These are phyloP conservation scores for Erysimum cheiri DNA, from an alignment of 441 rosid species.

Conservation along the genomic window DNA sequence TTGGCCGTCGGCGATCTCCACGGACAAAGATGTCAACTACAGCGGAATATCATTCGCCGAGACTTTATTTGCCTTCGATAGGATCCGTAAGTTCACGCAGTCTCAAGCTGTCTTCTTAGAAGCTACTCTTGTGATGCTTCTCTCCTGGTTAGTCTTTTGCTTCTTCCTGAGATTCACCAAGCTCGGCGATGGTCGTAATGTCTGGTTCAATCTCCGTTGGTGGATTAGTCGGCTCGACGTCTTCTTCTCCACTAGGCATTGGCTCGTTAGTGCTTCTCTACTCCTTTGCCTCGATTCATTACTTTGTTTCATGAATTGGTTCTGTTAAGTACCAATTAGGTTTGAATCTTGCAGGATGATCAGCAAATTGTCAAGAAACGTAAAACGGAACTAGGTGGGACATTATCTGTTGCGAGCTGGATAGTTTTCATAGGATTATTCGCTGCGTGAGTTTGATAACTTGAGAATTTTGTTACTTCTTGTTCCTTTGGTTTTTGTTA, in stretches of 20 bases:
- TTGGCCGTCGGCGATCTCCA: conserved; percentile 47
- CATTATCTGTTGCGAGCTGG: conserved; percentile 95
- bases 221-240: conserved; percentile 91
- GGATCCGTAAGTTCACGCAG: conserved; percentile 79
- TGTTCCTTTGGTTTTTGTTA: conserved; percentile 1
- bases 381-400: conserved; percentile 96
- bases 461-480: not conserved
- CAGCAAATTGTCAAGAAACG: conserved; percentile 77
- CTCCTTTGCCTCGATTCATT: not conserved
- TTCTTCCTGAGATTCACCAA: conserved; percentile 74
- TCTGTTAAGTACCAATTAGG: conserved; percentile 8
- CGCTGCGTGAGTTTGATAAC: conserved; percentile 72
- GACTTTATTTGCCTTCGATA: conserved; percentile 74
- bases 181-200: conserved; percentile 72
- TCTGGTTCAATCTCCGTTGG: conserved; percentile 90
- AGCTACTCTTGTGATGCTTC: conserved; percentile 74
- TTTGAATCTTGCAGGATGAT: conserved; percentile 66
- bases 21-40: conserved; percentile 60
- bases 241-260: conserved; percentile 95
- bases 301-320: not conserved
- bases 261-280: conserved; percentile 68
- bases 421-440: conserved; percentile 90
- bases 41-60: conserved; percentile 59
- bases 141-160: conserved; percentile 85
- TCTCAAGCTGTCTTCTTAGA: conserved; percentile 96